These are phyloP conservation scores for Sabuloglossum arenarium DNA, from an alignment of 495 filamentous ascomycete species.

Conservation along the genomic window DNA sequence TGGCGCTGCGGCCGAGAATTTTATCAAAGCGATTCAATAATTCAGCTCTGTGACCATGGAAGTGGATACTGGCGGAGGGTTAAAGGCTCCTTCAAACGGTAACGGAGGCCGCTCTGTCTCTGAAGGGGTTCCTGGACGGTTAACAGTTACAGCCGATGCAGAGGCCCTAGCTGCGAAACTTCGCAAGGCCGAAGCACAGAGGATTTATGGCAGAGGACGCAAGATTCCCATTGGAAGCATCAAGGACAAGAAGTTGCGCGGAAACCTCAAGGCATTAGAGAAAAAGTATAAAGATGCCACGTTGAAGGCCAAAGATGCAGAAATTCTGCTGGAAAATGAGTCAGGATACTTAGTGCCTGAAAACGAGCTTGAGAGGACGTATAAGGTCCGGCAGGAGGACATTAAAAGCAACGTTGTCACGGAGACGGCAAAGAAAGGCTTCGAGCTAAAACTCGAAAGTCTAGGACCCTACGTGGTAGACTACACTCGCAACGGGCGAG, in stretches of 20 bases:
- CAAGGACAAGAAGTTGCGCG: slow-evolving; percentile 75
- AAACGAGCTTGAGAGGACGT: slow-evolving; percentile 70
- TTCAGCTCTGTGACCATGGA: neutral
- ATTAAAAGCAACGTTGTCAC: slow-evolving; percentile 51
- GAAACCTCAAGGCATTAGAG: slow-evolving; percentile 59
- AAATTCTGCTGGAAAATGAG: slow-evolving; percentile 81
- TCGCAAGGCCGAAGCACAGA: slow-evolving; percentile 38
- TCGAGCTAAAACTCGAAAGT: slow-evolving; percentile 65
- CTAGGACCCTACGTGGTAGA: slow-evolving; percentile 75
- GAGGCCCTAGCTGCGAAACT: slow-evolving; percentile 19
- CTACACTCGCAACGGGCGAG: slow-evolving; percentile 73
- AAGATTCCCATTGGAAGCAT: slow-evolving; percentile 33
- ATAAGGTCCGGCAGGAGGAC: slow-evolving; percentile 79
- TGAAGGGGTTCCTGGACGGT: neutral
- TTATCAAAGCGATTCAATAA: neutral
- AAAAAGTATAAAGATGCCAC: slow-evolving; percentile 60
- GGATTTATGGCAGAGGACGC: slow-evolving; percentile 66
- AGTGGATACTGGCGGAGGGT: neutral
- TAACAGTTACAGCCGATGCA: neutral
- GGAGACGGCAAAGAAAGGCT: slow-evolving; percentile 75
- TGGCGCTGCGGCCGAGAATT: neutral
- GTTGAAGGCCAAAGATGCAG: slow-evolving; percentile 73
- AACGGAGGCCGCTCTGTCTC: neutral
- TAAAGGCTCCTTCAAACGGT: neutral
- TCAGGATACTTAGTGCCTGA: slow-evolving; percentile 78